phyloP scores from a whole-genome alignment of 352 stramenopile species.

The Globisporangium paddicum region DNA sequence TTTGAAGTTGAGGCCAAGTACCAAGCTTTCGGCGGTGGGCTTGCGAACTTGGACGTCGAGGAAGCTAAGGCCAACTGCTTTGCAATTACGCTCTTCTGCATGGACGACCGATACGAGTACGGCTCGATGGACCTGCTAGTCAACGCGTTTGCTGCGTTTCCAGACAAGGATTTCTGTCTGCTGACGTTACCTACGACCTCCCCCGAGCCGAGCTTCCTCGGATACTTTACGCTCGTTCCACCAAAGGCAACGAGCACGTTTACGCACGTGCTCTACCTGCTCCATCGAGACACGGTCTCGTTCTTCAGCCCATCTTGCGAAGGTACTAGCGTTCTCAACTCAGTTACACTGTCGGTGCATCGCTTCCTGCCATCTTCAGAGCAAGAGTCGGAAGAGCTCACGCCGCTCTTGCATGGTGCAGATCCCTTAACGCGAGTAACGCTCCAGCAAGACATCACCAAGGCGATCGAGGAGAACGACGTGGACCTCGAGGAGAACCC shows the following conservation, averaged over 20 bases:
- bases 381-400: conserved; percentile 12
- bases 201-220: conserved; percentile 40
- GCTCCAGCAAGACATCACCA: conserved; percentile 31
- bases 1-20: conserved; percentile 29
- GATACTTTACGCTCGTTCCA: conserved; percentile 36
- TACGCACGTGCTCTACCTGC: conserved; percentile 51
- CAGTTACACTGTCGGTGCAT: conserved; percentile 31
- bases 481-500: conserved; percentile 68
- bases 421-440: conserved; percentile 25
- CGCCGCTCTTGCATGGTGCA: conserved; percentile 15
- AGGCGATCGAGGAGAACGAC: conserved; percentile 46
- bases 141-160: conserved; percentile 49
- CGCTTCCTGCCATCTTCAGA: conserved; percentile 17
- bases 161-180: conserved; percentile 48
- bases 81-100: conserved; percentile 59
- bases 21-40: conserved; percentile 16
- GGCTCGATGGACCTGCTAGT: conserved; percentile 38
- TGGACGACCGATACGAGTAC: conserved; percentile 41
- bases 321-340: conserved; percentile 22
- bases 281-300: conserved; percentile 51
- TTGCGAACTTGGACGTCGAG: conserved; percentile 25
- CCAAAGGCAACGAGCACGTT: conserved; percentile 40
- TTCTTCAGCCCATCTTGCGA: conserved; percentile 40
- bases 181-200: conserved; percentile 48
- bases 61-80: conserved; percentile 55